Evolutionary conservation across 1,284 basidiomycete genomes (phyloP), one percentile per base, ranked within the genome.

Genomic region (Pseudozyma tsukubaensis): DNA sequence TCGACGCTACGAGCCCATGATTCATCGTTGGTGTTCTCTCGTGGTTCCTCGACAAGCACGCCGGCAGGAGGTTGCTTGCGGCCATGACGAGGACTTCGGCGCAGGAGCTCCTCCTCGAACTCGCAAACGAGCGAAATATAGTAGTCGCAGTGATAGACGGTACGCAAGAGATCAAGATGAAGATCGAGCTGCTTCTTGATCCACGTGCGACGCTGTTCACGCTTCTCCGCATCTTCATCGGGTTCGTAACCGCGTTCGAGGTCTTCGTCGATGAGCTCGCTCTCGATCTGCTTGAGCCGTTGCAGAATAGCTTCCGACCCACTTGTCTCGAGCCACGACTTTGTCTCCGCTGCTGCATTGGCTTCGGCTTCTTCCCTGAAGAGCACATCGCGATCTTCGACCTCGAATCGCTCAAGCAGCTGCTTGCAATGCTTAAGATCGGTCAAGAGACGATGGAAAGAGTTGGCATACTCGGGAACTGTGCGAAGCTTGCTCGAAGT

Each of bases 141-240:
- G 60, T 83, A 83, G 66, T 82, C 80, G 55, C 72, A 78, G 51
- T 82, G 71, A 50, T 79, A 83, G 16, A 82, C 81, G 32, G 64
- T 58, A 24, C 82, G 78, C 32, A 83, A 60, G 36, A 78, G 50
- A 48, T 83, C 82, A 18, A 83, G 59, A 32, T 77, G 77, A 50
- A 81, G 52, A 40, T 83, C 82, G 36, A 83, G 72, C n/a, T 63
- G 70, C 59, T 77, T 77, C 42, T 78, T 78, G 52, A 80, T 57
- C 57, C 49, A 58, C 13, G 24, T 43, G n/a, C 75, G 48, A 12
- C 75, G 59, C n/a, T 71, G 34, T 34, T 77, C 71, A 16, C 72
- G 51, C 51, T 53, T 67, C 4, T 53, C 58, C 6, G 56, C 52
- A n/a, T 68, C 58, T 44, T 74, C 75, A 6, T 60, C 58, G 11